Percentiles rank a stretch among this genome's conserved stretches.
phyloP scores from a whole-genome alignment of 768 basidiomycete species.

The Pisolithus sp. region DNA sequence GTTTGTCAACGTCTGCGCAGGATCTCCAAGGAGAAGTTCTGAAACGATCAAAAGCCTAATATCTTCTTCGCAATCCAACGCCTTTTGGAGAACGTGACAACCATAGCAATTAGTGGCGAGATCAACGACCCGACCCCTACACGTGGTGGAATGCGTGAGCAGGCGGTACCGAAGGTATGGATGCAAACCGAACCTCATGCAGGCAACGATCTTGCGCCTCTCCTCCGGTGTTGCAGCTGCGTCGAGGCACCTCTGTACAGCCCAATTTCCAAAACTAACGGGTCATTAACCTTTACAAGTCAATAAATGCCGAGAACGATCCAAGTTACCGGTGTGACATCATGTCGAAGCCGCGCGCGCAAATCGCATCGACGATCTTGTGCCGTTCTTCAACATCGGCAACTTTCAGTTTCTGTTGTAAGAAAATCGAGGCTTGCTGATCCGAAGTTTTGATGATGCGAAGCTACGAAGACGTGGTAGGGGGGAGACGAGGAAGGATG shows the following conservation, averaged over 20 bases:
- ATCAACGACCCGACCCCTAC: constrained; percentile 76
- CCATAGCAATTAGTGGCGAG: constrained; percentile 87
- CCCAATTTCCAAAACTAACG: constrained; percentile 85
- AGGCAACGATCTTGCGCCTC: constrained; percentile 72
- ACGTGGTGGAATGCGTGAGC: constrained; percentile 6
- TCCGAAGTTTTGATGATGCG: constrained; percentile 88
- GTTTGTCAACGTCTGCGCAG: constrained; percentile 80
- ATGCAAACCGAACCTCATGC: constrained; percentile 59
- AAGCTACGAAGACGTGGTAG: constrained; percentile 71
- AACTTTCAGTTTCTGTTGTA: constrained; percentile 87
- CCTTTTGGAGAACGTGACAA: constrained; percentile 85
- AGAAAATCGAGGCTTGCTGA: constrained; percentile 85
- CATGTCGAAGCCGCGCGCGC: constrained; percentile 81
- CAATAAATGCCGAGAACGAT: constrained; percentile 1
- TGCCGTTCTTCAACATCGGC: constrained; percentile 70
- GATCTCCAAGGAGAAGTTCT: constrained; percentile 77
- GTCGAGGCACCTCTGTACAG: constrained; percentile 81
- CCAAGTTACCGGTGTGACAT: constrained; percentile 71
- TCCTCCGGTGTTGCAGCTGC: constrained; percentile 71
- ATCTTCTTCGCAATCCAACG: constrained; percentile 86
- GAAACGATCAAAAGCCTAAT: constrained; percentile 77
- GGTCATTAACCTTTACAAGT: constrained; percentile 3
- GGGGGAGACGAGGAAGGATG: constrained; percentile 83
- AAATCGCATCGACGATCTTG: constrained; percentile 85
- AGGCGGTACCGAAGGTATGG: neutral